Base-by-base conservation (phyloP, 345 rosid genomes). In the Melaleuca alternifolia region DNA sequence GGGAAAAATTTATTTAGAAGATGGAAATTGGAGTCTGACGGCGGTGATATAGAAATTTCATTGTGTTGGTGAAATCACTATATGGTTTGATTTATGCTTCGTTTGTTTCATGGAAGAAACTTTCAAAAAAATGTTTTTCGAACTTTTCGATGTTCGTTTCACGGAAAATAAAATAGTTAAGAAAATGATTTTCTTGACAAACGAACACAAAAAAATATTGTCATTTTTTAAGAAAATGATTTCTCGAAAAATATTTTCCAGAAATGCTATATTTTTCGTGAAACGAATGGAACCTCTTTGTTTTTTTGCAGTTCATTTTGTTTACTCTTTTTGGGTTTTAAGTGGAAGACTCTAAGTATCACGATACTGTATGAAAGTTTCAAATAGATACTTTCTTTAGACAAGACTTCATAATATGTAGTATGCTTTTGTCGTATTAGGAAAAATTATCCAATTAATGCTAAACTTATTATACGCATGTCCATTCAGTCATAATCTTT, bases 381-480 rank as follows among this genome's bases (percentile, higher is more conserved):
- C 26, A 71, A 37, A 71, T 71, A 71, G 48, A 24, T 2, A 13
- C 10, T 71, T 71, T 41, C 13, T 37, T 37, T 11, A 10, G 81
- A 2, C 48, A 1, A 71, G 2, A 71, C 10, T 21, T 71, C 81
- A 9, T 9, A 71, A 37, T 71, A 7, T 18, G 4, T 5, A 7
- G 81, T 5, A 71, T 37, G 48, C 26, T 37, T 59, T 59, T 12
- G 9, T 59, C 10, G 9, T 1, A 3, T 9, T 12, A 59, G 71
- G 71, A 1, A 3, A 56, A 59, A 26, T 59, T 2, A 15, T 59
- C 37, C n/a, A 59, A 12, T n/a, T n/a, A 59, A 13, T 12, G 2
- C 6, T n/a, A 12, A 7, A 5, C 2, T 3, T 0, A n/a, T 13
- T 13, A 0, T 59, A 12, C 2, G 8, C 1, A 59, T 0, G 37